Evolutionary conservation across 768 basidiomycete species (phyloP).

Genomic region (Suillus sp.): DNA sequence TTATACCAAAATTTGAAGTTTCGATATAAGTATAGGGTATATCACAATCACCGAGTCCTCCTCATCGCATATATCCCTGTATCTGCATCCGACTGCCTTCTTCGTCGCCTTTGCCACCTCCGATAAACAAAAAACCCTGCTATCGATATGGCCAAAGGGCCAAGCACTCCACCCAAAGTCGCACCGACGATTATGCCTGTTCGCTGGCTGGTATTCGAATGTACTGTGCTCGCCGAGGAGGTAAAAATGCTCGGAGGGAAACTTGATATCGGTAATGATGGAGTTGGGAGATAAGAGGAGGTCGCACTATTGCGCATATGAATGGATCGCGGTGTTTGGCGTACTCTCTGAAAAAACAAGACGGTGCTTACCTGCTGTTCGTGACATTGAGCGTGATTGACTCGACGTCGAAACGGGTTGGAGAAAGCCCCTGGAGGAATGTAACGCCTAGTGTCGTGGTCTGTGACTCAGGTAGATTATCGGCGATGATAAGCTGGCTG

Average conservation of each 20-base stretch:
- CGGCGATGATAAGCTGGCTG: conserved; percentile 37
- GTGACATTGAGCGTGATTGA: conserved; percentile 40
- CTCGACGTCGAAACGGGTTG: conserved; percentile 41
- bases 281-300: conserved; percentile 28
- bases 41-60: conserved; percentile 8
- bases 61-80: background rate
- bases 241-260: conserved; percentile 21
- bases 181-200: conserved; percentile 20
- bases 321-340: background rate
- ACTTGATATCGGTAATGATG: conserved; percentile 28
- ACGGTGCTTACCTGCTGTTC: conserved; percentile 37
- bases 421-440: conserved; percentile 31
- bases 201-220: conserved; percentile 5
- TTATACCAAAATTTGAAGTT: background rate
- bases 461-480: conserved; percentile 42
- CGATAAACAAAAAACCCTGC: conserved; percentile 14
- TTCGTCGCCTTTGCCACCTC: conserved; percentile 12
- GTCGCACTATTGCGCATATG: conserved; percentile 22
- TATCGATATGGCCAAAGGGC: conserved; percentile 17
- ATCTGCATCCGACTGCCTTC: background rate
- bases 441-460: conserved; percentile 47
- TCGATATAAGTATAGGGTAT: conserved; percentile 4
- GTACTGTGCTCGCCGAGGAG: conserved; percentile 14
- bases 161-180: conserved; percentile 19
- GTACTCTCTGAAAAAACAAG: background rate